phyloP scores from a whole-genome alignment of 352 stramenopile species.

The Pythium pectinolyticum region DNA sequence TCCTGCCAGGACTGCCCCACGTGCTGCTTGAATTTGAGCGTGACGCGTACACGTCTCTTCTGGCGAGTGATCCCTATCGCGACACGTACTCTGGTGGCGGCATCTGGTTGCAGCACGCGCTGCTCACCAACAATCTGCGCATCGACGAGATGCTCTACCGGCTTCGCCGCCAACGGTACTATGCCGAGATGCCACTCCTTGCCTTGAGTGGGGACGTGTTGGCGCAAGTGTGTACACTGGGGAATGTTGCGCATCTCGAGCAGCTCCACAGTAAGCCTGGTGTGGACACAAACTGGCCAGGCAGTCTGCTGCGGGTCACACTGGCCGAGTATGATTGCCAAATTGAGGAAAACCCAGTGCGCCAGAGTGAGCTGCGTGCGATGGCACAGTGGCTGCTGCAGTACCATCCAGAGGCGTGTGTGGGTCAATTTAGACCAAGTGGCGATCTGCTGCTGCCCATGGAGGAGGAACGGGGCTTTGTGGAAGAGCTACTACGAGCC shows the following conservation, averaged over 20 bases:
- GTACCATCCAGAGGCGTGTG: background rate
- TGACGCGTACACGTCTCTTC: background rate
- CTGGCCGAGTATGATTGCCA: background rate
- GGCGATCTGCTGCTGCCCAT: background rate
- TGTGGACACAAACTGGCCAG: background rate
- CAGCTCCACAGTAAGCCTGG: background rate
- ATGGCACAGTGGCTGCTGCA: background rate
- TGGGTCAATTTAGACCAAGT: background rate
- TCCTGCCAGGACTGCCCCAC: background rate
- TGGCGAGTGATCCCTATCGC: no score
- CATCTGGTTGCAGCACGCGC: background rate
- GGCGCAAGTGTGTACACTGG: background rate
- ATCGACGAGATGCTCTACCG: background rate
- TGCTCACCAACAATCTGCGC: background rate
- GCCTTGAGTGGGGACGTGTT: background rate
- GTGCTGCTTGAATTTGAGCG: background rate
- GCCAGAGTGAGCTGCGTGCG: background rate
- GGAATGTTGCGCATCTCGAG: background rate
- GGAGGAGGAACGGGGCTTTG: background rate
- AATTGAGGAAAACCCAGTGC: background rate
- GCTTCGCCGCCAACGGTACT: background rate
- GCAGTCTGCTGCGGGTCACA: background rate
- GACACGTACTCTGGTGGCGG: background rate
- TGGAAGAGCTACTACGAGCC: conserved; percentile 7
- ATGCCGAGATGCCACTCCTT: background rate